Percentiles rank a stretch among this genome's conserved stretches.
Evolutionary conservation across 257 asterid species (phyloP).

Genomic region (Ilex asprella): DNA sequence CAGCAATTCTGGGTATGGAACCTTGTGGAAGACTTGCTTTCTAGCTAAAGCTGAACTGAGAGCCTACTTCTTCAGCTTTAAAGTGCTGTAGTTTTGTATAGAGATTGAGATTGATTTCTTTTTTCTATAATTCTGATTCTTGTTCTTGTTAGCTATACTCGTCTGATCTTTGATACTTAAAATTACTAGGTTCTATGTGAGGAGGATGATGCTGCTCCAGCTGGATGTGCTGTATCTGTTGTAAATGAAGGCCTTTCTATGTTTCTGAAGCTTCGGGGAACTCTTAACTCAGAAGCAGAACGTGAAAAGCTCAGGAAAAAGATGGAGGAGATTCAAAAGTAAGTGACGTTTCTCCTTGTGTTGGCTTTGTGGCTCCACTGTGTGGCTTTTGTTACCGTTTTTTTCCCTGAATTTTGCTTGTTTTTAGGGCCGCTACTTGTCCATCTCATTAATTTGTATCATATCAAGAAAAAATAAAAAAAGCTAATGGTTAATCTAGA

Average conservation of each 20-base stretch:
- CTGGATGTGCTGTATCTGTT: slow-evolving; percentile 58
- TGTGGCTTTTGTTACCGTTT: no score
- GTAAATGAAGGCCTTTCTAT: slow-evolving; percentile 61
- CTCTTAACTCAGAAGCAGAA: slow-evolving; percentile 56
- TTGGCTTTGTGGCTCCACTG: no score
- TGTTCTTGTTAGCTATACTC: neutral
- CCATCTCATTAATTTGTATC: no score
- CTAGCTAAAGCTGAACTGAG: no score
- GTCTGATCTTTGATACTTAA: neutral
- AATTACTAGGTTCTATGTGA: slow-evolving; percentile 53
- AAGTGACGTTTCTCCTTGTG: slow-evolving; percentile 21
- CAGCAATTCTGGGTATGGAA: no score
- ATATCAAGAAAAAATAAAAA: no score
- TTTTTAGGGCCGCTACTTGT: no score
- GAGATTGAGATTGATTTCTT: neutral
- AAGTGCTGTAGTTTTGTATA: no score
- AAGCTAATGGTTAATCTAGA: no score
- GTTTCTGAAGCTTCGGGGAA: slow-evolving; percentile 47
- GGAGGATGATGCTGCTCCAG: slow-evolving; percentile 50
- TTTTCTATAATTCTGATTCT: neutral
- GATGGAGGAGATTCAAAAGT: slow-evolving; percentile 75
- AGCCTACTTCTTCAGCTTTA: no score
- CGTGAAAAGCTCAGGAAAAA: slow-evolving; percentile 69
- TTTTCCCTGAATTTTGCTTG: no score
- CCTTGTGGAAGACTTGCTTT: no score